Evolutionary conservation across 2,329 filamentous ascomycete genomes (phyloP).

Genomic region (Fusarium mundagurra): DNA sequence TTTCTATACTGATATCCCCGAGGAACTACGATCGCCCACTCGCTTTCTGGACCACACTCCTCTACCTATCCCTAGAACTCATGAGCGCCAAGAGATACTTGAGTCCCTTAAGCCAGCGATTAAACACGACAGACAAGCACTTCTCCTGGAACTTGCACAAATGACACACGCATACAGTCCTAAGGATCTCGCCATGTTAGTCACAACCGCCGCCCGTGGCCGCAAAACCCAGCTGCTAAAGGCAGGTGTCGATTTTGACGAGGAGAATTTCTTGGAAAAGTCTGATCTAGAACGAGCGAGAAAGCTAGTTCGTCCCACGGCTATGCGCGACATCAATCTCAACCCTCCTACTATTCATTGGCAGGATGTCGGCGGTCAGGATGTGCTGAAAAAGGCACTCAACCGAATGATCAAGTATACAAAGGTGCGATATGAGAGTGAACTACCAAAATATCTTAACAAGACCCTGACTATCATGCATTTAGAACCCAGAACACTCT

Average conservation of each 20-base stretch:
- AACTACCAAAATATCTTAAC: neutral
- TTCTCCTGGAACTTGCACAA: constrained; percentile 71
- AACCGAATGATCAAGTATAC: constrained; percentile 59
- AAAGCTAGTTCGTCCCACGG: constrained; percentile 77
- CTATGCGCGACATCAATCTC: constrained; percentile 89
- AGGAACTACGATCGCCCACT: constrained; percentile 70
- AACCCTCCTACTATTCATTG: constrained; percentile 88
- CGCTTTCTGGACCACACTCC: constrained; percentile 75
- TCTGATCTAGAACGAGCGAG: constrained; percentile 74
- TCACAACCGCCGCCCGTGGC: constrained; percentile 50
- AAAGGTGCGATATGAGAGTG: constrained; percentile 41
- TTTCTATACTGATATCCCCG: constrained; percentile 76
- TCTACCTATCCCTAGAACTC: constrained; percentile 78
- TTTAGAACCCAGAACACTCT: constrained; percentile 48
- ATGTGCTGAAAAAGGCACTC: constrained; percentile 73
- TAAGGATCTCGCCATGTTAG: constrained; percentile 75
- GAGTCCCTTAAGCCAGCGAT: constrained; percentile 64
- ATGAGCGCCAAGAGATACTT: constrained; percentile 78
- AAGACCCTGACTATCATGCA: constrained; percentile 12
- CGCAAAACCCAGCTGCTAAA: constrained; percentile 40
- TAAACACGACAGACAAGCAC: constrained; percentile 58
- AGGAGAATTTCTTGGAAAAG: constrained; percentile 46
- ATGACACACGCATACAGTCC: constrained; percentile 90
- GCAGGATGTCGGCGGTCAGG: constrained; percentile 88
- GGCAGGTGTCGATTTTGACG: constrained; percentile 24